Conservation (phyloP, 2,329 filamentous ascomycete genomes). For the Keithomyces neogunnii region DNA sequence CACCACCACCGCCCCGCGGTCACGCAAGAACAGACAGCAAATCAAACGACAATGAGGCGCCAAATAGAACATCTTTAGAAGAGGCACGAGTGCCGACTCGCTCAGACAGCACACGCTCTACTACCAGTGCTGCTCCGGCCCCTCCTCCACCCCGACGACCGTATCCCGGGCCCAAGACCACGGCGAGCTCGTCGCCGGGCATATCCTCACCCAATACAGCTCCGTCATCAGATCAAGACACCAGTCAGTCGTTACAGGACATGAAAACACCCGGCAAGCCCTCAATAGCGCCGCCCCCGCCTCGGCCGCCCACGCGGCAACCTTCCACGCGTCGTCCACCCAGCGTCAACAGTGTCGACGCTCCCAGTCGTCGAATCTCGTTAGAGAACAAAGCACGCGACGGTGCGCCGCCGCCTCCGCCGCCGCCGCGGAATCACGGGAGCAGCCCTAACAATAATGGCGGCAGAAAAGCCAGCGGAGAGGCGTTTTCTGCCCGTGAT, state of each 20-base stretch:
- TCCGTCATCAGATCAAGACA: slow-evolving; percentile 10
- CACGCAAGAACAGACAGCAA: slow-evolving; percentile 39
- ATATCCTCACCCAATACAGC: slow-evolving; percentile 8
- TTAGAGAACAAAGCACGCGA: slow-evolving; percentile 20
- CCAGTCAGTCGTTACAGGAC: slow-evolving; percentile 5
- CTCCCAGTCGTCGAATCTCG: slow-evolving; percentile 19
- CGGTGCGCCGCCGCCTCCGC: slow-evolving; percentile 34
- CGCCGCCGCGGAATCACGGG: slow-evolving; percentile 38
- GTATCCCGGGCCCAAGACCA: slow-evolving; percentile 26
- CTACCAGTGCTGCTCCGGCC: slow-evolving; percentile 34
- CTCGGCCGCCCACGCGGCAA: slow-evolving; percentile 37
- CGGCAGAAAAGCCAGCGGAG: slow-evolving; percentile 20
- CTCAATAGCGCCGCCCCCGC: slow-evolving; percentile 32
- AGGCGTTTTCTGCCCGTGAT: slow-evolving; percentile 12
- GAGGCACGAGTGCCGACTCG: slow-evolving; percentile 32
- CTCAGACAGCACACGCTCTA: slow-evolving; percentile 35
- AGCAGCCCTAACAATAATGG: slow-evolving; percentile 36
- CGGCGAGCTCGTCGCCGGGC: slow-evolving; percentile 13
- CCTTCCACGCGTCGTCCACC: slow-evolving; percentile 34
- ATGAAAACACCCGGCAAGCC: slow-evolving; percentile 10
- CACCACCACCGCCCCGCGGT: slow-evolving; percentile 41
- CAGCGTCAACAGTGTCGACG: slow-evolving; percentile 34
- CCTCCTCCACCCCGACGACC: slow-evolving; percentile 49
- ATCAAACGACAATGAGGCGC: slow-evolving; percentile 27
- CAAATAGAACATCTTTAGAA: slow-evolving; percentile 41